Conservation (phyloP, 805 yeast species). For the Schwanniomyces yamadae region DNA sequence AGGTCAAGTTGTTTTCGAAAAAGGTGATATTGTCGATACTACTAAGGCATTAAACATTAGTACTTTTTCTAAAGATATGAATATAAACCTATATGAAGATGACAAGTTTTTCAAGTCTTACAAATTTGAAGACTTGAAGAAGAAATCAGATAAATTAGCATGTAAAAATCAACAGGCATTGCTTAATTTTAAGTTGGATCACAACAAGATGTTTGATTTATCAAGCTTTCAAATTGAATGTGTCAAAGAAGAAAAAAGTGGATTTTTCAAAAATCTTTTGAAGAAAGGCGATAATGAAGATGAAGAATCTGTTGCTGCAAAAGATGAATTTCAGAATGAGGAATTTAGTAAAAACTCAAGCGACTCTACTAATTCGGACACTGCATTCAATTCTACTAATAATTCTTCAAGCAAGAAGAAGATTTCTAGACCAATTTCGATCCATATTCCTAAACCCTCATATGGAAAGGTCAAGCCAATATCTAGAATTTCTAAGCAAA, state of each 20-base stretch:
- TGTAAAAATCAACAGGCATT: constrained; percentile 38
- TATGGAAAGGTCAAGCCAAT: constrained; percentile 39
- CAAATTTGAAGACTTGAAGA: constrained; percentile 21
- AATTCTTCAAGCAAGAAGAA: neutral
- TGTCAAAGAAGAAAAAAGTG: constrained; percentile 16
- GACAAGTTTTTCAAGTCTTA: constrained; percentile 32
- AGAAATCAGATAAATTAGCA: constrained; percentile 31
- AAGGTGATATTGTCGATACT: constrained; percentile 41
- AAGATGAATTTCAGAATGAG: constrained; percentile 1
- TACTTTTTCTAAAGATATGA: constrained; percentile 25
- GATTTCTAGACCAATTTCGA: constrained; percentile 17
- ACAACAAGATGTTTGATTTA: constrained; percentile 51
- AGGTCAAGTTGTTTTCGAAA: constrained; percentile 40
- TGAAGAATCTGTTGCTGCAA: constrained; percentile 14
- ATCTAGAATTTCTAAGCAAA: constrained; percentile 39
- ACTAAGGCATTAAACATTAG: constrained; percentile 38
- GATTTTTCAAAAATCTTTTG: constrained; percentile 26
- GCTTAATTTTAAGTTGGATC: constrained; percentile 46
- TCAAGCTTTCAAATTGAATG: constrained; percentile 48
- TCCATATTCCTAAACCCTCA: constrained; percentile 47
- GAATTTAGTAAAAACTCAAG: constrained; percentile 6
- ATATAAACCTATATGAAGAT: constrained; percentile 37
- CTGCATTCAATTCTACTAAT: constrained; percentile 9
- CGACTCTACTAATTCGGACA: constrained; percentile 14
- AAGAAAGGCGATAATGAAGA: constrained; percentile 21